Evolutionary conservation across 2,329 filamentous ascomycete species (phyloP), one percentile per base, ranked within the genome.

Genomic region (Fusarium lyarnte): DNA sequence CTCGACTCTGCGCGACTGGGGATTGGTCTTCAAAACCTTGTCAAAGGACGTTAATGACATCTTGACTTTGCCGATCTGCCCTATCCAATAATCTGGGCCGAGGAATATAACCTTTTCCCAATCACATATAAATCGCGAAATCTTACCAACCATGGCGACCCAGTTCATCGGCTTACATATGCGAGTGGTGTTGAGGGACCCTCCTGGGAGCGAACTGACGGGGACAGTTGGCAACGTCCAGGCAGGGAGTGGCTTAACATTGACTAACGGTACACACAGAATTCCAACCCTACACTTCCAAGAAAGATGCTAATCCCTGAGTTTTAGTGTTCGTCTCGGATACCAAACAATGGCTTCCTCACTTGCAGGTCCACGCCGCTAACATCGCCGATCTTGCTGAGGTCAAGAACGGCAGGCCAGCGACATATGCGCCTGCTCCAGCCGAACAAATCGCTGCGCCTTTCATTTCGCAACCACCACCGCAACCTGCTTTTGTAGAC

Each of bases 81-180:
- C 29, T 31, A 74, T 36, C 68, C 59, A 67, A 54, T 55, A 63
- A 49, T 59, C 51, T 70, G 55, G 52, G 54, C 66, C 58, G 47
- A 58, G 47, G 58, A 66, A 47, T 38, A 54, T 41, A 60, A 21
- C 57, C 47, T 35, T 38, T 25, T 25, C 33, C 25, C 54, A 27
- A 29, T 17, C 16, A 71, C 25, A 13, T 7, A 27, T n/a, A 46
- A 16, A 21, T n/a, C 29, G 35, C 42, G 29, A 29, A 46, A 43
- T 11, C 35, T 33, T 49, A 23, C 31, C 33, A 27, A 79, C 45
- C 45, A 83, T 83, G 82, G 90, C 91, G 53, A 86, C 87, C 66
- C 86, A 90, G 78, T 94, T 95, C 80, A 90, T 94, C 77, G 93
- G 93, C 69, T 88, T 93, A 80, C 90, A 91, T 67, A 93, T 96